These are phyloP conservation scores for Suillus paluster DNA, from an alignment of 768 basidiomycete genomes.

Conservation along the genomic window DNA sequence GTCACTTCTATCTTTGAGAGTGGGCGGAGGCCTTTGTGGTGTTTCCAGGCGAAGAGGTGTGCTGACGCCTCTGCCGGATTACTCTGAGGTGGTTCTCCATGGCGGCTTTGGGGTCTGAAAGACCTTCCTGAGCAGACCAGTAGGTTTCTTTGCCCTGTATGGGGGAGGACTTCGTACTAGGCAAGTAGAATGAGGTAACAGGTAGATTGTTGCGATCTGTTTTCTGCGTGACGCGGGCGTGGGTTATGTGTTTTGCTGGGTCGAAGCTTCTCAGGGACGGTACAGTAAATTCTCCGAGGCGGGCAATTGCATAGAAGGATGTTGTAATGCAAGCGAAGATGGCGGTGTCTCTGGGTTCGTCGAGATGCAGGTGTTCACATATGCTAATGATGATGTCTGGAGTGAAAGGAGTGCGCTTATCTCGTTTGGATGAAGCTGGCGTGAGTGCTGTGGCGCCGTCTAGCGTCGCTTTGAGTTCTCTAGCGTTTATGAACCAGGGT, in stretches of 20 bases:
- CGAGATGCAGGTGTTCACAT: constrained; percentile 25
- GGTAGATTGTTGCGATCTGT: constrained; percentile 29
- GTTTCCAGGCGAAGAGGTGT: constrained; percentile 16
- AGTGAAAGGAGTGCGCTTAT: constrained; percentile 37
- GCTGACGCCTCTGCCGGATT: constrained; percentile 9
- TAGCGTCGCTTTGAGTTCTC: constrained; percentile 20
- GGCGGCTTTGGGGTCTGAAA: constrained; percentile 14
- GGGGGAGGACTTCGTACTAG: constrained; percentile 29
- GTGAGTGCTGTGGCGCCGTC: neutral
- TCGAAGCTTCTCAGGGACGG: constrained; percentile 36
- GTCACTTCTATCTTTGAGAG: constrained; percentile 9
- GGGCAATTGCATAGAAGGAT: constrained; percentile 38
- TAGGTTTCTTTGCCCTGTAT: constrained; percentile 14
- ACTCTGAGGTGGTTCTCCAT: constrained; percentile 17
- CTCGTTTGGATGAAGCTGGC: constrained; percentile 26
- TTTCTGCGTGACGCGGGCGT: constrained; percentile 18
- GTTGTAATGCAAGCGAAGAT: constrained; percentile 43
- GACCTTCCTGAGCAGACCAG: constrained; percentile 16
- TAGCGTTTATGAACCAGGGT: constrained; percentile 17
- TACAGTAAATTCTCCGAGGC: constrained; percentile 45
- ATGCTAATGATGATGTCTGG: constrained; percentile 1
- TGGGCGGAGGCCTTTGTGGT: neutral
- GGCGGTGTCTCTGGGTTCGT: constrained; percentile 38
- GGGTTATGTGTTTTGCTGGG: constrained; percentile 34
- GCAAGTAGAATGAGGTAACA: constrained; percentile 34